Evolutionary conservation across 306 rosid genomes (phyloP).

Genomic region (Castanea mollissima): DNA sequence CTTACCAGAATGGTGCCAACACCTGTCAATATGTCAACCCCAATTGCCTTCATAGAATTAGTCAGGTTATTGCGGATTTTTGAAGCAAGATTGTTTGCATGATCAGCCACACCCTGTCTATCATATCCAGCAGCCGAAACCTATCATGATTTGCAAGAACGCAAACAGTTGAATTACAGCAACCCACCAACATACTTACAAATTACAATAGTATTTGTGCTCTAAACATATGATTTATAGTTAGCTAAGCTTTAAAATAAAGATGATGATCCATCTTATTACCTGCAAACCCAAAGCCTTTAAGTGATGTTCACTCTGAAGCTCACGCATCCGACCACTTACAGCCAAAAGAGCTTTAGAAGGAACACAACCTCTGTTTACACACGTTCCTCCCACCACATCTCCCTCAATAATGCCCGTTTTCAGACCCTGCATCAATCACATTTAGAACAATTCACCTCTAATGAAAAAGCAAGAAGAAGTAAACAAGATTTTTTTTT

Average conservation of each 20-base stretch:
- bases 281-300: constrained; percentile 96
- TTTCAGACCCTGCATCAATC: constrained; percentile 77
- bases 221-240: not conserved
- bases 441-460: not conserved
- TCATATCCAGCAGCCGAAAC: constrained; percentile 85
- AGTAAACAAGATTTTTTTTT: not conserved
- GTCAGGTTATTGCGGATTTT: constrained; percentile 88
- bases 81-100: constrained; percentile 93
- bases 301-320: constrained; percentile 81
- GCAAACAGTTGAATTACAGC: not conserved
- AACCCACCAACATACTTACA: not conserved
- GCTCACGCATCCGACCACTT: constrained; percentile 96
- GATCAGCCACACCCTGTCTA: constrained; percentile 98
- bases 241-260: not conserved
- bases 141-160: constrained; percentile 33
- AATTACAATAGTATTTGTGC: not conserved
- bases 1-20: constrained; percentile 83
- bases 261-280: constrained; percentile 3
- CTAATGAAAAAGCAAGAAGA: not conserved
- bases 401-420: constrained; percentile 94
- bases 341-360: constrained; percentile 98
- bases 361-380: constrained; percentile 97
- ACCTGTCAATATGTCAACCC: constrained; percentile 94
- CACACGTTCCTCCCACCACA: constrained; percentile 96
- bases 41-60: constrained; percentile 90